Base-by-base conservation (phyloP, 148 eudicot genomes). In the Persicaria tinctoria region DNA sequence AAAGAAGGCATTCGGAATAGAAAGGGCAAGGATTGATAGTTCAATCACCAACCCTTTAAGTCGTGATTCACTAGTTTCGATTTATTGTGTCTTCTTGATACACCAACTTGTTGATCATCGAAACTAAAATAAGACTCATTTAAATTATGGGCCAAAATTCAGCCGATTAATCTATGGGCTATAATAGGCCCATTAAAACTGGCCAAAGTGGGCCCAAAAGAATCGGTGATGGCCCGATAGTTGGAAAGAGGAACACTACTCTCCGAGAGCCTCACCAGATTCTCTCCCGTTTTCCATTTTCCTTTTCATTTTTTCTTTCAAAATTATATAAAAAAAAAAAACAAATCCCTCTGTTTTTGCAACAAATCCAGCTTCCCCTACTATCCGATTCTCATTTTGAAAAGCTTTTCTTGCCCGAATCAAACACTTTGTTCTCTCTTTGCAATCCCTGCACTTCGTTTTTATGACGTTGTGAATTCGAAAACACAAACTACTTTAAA, bases 321-420 rank as follows among this genome's bases (percentile, higher is more conserved):
- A 53, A 5, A 5, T 12, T 53, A 12, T 20, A 0, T n/a, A n/a
- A n/a, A n/a, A n/a, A n/a, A 5, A 41, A 12, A 13, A 46, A 69
- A 1, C 45, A 68, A 5, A 41, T 4, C 13, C 47, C 48, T 69
- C 51, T 69, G 73, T 69, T 69, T 69, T 45, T 69, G 73, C 73
- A 69, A 69, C 73, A 47, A 46, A 69, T 46, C 51, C 70, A 66
- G 70, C 70, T 16, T 66, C 47, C n/a, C 70, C 70, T 66, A 66
- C 13, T 66, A 66, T 66, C 70, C 32, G 70, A 32, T 66, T 66
- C 45, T 27, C 27, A 32, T 32, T 32, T 3, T 32, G n/a, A 66
- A 66, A 45, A 47, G 46, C 70, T 23, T 66, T 56, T 8, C 8
- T 56, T 17, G 27, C 62, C 70, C 13, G 16, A 69, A 69, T 16